phyloP scores from a whole-genome alignment of 257 asterid genomes.

The Solanum appendiculatum region DNA sequence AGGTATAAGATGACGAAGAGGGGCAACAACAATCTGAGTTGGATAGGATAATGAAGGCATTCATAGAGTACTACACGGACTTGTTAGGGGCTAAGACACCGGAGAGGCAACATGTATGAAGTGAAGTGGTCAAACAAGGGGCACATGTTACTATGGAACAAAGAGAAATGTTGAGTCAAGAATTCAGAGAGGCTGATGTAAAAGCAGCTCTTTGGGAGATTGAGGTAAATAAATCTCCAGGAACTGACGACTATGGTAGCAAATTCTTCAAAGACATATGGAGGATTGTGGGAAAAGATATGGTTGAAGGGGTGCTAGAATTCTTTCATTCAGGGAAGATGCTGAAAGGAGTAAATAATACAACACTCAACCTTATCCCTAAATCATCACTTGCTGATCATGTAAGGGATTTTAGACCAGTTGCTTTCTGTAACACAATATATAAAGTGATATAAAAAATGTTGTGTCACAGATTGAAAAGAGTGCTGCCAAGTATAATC shows the following conservation, averaged over 20 bases:
- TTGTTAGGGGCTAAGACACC: neutral
- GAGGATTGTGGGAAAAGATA: neutral
- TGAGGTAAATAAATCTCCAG: too few relatives aligned
- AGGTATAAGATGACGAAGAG: too few relatives aligned
- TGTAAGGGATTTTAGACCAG: neutral
- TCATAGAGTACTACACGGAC: neutral
- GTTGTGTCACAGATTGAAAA: neutral
- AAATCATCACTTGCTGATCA: neutral
- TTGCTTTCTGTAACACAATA: neutral
- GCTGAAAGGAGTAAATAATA: neutral
- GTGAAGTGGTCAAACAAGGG: neutral
- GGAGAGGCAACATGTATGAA: neutral
- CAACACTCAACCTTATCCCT: neutral
- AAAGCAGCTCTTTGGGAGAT: too few relatives aligned
- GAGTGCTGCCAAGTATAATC: neutral
- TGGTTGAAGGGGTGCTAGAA: neutral
- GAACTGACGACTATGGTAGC: too few relatives aligned
- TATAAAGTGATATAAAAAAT: neutral
- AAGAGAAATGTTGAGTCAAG: too few relatives aligned
- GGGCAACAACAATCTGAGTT: neutral
- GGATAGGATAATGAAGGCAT: neutral
- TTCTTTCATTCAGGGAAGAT: neutral
- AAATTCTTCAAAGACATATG: neutral
- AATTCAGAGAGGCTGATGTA: too few relatives aligned
- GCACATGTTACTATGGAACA: too few relatives aligned